These are phyloP conservation scores for Endocladia muricata DNA, from an alignment of 31 red algal genomes.

Conservation along the genomic window DNA sequence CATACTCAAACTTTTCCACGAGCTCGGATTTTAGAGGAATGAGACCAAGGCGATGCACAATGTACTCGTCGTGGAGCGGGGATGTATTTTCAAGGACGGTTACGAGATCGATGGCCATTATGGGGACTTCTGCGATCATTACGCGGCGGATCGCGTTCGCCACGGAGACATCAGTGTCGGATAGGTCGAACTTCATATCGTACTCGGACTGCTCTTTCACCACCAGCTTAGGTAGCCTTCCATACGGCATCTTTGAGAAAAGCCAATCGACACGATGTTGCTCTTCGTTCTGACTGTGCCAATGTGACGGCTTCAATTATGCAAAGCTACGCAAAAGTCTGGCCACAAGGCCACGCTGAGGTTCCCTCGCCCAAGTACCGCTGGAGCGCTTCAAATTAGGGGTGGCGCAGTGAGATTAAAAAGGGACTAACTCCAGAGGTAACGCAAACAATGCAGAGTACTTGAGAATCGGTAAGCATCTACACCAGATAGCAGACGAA, in stretches of 20 bases:
- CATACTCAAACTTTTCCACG: constrained; percentile 68
- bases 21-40: constrained; percentile 70
- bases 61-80: constrained; percentile 85
- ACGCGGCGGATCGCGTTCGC: constrained; percentile 85
- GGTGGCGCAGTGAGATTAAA: too few relatives aligned
- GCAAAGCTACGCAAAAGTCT: too few relatives aligned
- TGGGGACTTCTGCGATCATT: constrained; percentile 95
- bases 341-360: too few relatives aligned
- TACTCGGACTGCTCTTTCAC: constrained; percentile 34
- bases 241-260: constrained; percentile 51
- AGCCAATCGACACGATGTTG: too few relatives aligned
- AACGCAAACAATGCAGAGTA: too few relatives aligned
- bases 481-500: too few relatives aligned
- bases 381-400: too few relatives aligned
- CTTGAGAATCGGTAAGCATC: too few relatives aligned
- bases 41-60: constrained; percentile 90
- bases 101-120: constrained; percentile 92
- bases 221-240: constrained; percentile 17
- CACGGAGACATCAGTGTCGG: constrained; percentile 72
- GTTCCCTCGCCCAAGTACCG: too few relatives aligned
- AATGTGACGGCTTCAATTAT: too few relatives aligned
- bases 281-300: too few relatives aligned
- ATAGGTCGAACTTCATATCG: constrained; percentile 66
- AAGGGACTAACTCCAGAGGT: too few relatives aligned
- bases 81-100: constrained; percentile 80